A percentile compares a stretch with the other conserved stretches of the same genome.
phyloP scores from a whole-genome alignment of 306 rosid genomes.

The Gleditsia sinensis region DNA sequence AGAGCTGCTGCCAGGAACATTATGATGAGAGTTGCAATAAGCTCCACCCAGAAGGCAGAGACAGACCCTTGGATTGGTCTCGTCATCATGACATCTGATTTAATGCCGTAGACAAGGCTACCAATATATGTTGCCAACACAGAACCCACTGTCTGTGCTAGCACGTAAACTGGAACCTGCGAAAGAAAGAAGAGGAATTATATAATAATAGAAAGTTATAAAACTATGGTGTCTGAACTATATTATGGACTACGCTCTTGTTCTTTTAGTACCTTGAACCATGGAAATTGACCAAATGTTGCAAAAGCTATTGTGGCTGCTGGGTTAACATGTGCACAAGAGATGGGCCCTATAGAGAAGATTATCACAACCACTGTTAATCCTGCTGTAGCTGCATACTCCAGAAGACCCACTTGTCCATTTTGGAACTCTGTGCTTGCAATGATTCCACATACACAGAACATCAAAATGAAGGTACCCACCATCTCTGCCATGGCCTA shows the following conservation, averaged over 20 bases:
- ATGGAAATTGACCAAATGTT: slow-evolving; percentile 73
- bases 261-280: slow-evolving; percentile 59
- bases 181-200: slow-evolving; percentile 6
- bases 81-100: slow-evolving; percentile 62
- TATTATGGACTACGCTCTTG: slow-evolving; percentile 6
- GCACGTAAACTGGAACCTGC: slow-evolving; percentile 67
- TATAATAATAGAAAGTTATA: slow-evolving; percentile 18
- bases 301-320: slow-evolving; percentile 87
- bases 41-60: slow-evolving; percentile 83
- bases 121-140: slow-evolving; percentile 66
- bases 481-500: slow-evolving; percentile 82
- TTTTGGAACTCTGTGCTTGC: slow-evolving; percentile 55
- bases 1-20: slow-evolving; percentile 74
- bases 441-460: slow-evolving; percentile 70
- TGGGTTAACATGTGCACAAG: slow-evolving; percentile 91
- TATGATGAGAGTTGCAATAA: slow-evolving; percentile 75
- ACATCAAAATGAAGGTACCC: slow-evolving; percentile 77
- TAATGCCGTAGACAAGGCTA: slow-evolving; percentile 56
- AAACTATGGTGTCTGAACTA: neutral
- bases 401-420: slow-evolving; percentile 67
- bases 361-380: slow-evolving; percentile 74
- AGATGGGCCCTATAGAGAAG: slow-evolving; percentile 71
- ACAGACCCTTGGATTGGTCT: slow-evolving; percentile 55
- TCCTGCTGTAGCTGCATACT: slow-evolving; percentile 83
- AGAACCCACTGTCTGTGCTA: slow-evolving; percentile 75